Evolutionary conservation across 495 filamentous ascomycete species (phyloP), one percentile per base, ranked within the genome.

Genomic region (Hypoxylon fuscum): DNA sequence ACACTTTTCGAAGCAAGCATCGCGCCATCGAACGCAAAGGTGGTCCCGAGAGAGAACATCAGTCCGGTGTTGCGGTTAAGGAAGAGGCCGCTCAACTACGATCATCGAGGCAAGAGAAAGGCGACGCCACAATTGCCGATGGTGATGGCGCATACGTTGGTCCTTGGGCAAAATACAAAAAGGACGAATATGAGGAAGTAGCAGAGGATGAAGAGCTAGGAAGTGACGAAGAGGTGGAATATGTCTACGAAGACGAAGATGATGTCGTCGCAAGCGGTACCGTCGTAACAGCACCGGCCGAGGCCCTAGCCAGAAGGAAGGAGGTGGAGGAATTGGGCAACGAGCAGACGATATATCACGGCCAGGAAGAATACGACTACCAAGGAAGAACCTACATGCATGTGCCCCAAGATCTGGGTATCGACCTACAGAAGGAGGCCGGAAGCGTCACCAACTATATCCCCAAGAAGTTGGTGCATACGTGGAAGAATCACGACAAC

Each of bases 311-410:
- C 22, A 79, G 80, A 56, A 71, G 85, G 65, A 80, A 82, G 57
- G 78, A 86, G 69, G 83, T 80, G 1, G 83, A 87, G 68, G 76
- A 77, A 43, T 61, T 79, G 52, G 86, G 86, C 44, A 83, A 81
- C 29, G 94, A 98, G 75, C 93, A 88, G 41, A 91, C 87, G n/a
- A 85, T 88, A 46, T 99, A 96, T 78, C 88, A 96, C 55, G 96
- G 93, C 40, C 77, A 79, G n/a, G 80, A 88, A 66, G 75, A 90
- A 72, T 88, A 87, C 79, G 96, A 98, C 73, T 98, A 98, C 75
- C 86, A 91, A 67, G 95, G 95, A 27, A 79, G 95, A 60, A 96
- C 93, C 17, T 93, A 92, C 70, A 92, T 95, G 90, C 96, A 98
- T 76, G 85, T 98, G 3, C 95, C 95, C n/a, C 92, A 92, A 73